These are phyloP conservation scores for Emmonsia crescens DNA, from an alignment of 2,329 filamentous ascomycete species.

Conservation along the genomic window DNA sequence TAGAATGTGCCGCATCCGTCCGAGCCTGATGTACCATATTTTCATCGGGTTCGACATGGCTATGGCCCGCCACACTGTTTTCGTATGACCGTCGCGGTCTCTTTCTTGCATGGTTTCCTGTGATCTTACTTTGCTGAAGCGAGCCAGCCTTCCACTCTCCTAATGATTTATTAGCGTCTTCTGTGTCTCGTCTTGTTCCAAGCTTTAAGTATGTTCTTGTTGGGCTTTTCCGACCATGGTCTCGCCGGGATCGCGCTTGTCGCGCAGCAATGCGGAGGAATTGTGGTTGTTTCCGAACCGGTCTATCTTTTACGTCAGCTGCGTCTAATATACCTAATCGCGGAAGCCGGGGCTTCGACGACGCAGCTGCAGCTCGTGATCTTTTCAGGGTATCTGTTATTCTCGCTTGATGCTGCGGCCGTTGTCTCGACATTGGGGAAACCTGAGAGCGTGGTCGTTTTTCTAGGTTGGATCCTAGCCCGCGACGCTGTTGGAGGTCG, in stretches of 20 bases:
- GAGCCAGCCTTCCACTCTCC: slow-evolving; percentile 42
- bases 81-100: slow-evolving; percentile 15
- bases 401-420: slow-evolving; percentile 24
- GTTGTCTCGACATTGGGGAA: slow-evolving; percentile 15
- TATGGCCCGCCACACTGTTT: neutral
- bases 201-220: slow-evolving; percentile 43
- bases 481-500: slow-evolving; percentile 13
- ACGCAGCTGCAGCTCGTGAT: slow-evolving; percentile 13
- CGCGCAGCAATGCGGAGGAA: slow-evolving; percentile 48
- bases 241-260: slow-evolving; percentile 37
- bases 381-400: slow-evolving; percentile 24
- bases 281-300: slow-evolving; percentile 32
- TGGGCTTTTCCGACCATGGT: slow-evolving; percentile 43
- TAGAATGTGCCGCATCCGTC: neutral
- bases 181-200: slow-evolving; percentile 42
- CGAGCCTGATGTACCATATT: neutral
- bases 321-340: slow-evolving; percentile 43
- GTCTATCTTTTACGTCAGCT: slow-evolving; percentile 23
- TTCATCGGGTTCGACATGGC: neutral
- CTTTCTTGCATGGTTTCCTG: slow-evolving; percentile 12
- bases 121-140: slow-evolving; percentile 22
- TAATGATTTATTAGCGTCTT: slow-evolving; percentile 42
- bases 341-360: slow-evolving; percentile 16
- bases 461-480: slow-evolving; percentile 3
- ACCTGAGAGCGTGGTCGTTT: slow-evolving; percentile 2